Conservation (phyloP, 441 rosid genomes). For the Manihot esculenta region DNA sequence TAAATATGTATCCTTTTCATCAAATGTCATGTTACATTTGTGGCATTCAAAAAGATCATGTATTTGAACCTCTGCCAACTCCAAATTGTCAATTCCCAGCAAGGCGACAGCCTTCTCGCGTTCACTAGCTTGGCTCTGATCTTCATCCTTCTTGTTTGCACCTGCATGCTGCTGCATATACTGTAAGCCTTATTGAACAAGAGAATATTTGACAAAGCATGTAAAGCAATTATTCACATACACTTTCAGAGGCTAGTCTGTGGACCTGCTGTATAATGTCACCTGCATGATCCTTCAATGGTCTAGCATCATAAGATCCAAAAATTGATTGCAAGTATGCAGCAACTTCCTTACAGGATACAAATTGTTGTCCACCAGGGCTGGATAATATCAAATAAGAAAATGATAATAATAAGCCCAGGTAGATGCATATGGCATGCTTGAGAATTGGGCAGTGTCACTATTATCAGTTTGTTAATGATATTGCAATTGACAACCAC, state of each 20-base stretch:
- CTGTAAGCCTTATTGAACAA: slow-evolving; percentile 17
- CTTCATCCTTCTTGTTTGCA: slow-evolving; percentile 33
- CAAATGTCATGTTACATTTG: slow-evolving; percentile 65
- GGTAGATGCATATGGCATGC: not conserved
- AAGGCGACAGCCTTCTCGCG: slow-evolving; percentile 34
- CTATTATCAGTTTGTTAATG: not conserved
- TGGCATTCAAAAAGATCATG: slow-evolving; percentile 62
- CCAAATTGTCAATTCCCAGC: slow-evolving; percentile 49
- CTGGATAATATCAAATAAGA: slow-evolving; percentile 33
- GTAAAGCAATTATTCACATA: slow-evolving; percentile 11
- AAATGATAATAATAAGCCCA: not conserved
- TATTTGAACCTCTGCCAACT: slow-evolving; percentile 57
- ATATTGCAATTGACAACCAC: not conserved
- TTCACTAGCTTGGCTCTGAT: slow-evolving; percentile 33
- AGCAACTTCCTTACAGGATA: slow-evolving; percentile 69
- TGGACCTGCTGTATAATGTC: slow-evolving; percentile 31
- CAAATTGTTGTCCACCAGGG: slow-evolving; percentile 61
- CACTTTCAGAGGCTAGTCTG: slow-evolving; percentile 36
- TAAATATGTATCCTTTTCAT: slow-evolving; percentile 61
- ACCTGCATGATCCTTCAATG: slow-evolving; percentile 21
- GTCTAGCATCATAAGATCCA: slow-evolving; percentile 30
- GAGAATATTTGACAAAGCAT: slow-evolving; percentile 9
- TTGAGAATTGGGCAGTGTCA: not conserved
- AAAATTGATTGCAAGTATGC: slow-evolving; percentile 49
- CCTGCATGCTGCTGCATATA: slow-evolving; percentile 39